Base-by-base conservation (phyloP, 2,329 filamentous ascomycete genomes). In the Fusarium falciforme region DNA sequence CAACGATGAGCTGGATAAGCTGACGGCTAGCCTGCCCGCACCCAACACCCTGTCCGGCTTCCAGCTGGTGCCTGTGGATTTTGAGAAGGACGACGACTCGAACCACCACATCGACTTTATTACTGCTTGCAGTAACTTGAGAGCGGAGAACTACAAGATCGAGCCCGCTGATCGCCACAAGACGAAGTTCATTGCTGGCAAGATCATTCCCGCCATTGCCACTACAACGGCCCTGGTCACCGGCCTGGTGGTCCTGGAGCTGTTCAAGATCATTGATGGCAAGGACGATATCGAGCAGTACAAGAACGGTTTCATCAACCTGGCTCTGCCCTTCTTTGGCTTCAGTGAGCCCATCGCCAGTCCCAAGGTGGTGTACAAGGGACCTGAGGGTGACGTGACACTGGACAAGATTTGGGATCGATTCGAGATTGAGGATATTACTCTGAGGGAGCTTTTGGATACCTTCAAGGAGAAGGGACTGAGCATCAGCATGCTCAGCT, bases 71-170 rank as follows among this genome's bases (percentile, higher is more conserved):
- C 94, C 96, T 4, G 96, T 98, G 7, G 96, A 98, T 78, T 99
- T 99, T 79, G 95, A 99, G 85, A 99, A 99, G 88, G 96, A 99
- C 75, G 96, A 99, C 79, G 97, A 99, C 83, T 94, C 93, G 60
- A 99, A 99, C 84, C 91, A 96, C 84, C 96, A 99, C 87, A 99
- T 99, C 79, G 96, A 98, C 84, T 99, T 99, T 87, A 98, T 99
- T 84, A 97, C 96, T 9, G 95, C 95, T 1, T 95, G 95, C 75
- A 98, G 95, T 87, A 99, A 99, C 82, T 87, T 99, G 69, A 94
- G 97, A 69, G 96, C 96, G 1, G 93, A 97, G 84, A 99, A 99
- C 86, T 99, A 99, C 89, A 97, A 96, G 83, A 99, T 99, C 76
- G 91, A 94, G 79, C 89, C 92, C 73, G 95, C 96, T 1, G 96